A percentile compares a stretch with the other conserved stretches of the same genome.
These are phyloP conservation scores for Talaromyces adpressus DNA, from an alignment of 495 filamentous ascomycete species.

Conservation along the genomic window DNA sequence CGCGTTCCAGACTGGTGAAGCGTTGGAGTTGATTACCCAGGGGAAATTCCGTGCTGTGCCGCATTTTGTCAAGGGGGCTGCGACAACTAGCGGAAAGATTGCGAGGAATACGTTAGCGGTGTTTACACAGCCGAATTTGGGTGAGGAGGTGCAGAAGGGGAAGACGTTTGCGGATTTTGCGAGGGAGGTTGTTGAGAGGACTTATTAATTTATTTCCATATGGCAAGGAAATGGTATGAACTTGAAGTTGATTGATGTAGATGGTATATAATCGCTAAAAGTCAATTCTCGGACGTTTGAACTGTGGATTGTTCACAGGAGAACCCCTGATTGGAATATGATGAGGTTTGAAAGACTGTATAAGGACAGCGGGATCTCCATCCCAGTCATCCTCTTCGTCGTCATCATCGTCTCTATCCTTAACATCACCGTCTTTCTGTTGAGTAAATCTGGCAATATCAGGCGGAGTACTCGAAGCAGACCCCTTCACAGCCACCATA, in stretches of 20 bases:
- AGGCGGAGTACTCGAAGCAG: constrained; percentile 5
- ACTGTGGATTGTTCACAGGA: not conserved
- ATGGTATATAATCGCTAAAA: not conserved
- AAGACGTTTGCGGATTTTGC: constrained; percentile 85
- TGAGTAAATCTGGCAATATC: constrained; percentile 15
- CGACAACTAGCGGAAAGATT: constrained; percentile 35
- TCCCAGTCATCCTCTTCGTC: constrained; percentile 7
- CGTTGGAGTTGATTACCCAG: constrained; percentile 78
- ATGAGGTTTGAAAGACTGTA: constrained; percentile 14
- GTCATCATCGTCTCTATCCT: not conserved
- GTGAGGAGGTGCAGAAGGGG: constrained; percentile 69
- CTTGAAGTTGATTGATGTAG: not conserved
- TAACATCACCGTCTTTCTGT: not conserved
- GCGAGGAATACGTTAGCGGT: constrained; percentile 93
- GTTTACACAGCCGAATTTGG: constrained; percentile 94
- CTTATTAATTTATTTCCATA: constrained; percentile 41
- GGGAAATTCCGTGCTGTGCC: constrained; percentile 91
- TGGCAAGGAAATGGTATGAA: not conserved
- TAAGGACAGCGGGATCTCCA: constrained; percentile 4
- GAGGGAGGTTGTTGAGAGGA: constrained; percentile 72
- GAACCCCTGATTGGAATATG: constrained; percentile 8
- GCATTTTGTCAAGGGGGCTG: constrained; percentile 80
- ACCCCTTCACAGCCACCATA: not conserved
- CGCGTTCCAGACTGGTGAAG: constrained; percentile 93
- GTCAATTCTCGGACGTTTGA: constrained; percentile 4